Percentiles rank a stretch among this genome's conserved stretches.
phyloP scores from a whole-genome alignment of 192 early-diverging fungal genomes.

The Coemansia sp. region DNA sequence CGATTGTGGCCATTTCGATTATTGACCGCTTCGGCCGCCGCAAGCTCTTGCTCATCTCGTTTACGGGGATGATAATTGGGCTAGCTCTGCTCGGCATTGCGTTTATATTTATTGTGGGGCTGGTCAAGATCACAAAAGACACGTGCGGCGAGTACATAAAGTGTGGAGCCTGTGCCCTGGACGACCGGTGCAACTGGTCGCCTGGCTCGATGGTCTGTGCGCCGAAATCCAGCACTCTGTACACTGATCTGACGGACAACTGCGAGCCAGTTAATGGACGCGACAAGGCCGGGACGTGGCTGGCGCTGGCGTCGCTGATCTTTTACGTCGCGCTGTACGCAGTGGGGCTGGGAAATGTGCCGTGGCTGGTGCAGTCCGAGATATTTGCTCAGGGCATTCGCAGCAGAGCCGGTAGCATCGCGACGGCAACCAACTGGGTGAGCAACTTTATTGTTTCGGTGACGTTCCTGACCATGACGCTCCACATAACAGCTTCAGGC shows the following conservation, averaged over 20 bases:
- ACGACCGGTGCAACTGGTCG: conserved; percentile 45
- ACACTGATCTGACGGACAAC: conserved; percentile 27
- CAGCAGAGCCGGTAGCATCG: conserved; percentile 50
- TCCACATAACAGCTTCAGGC: conserved; percentile 50
- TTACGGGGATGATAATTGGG: conserved; percentile 46
- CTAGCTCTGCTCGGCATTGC: conserved; percentile 43
- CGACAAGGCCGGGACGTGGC: conserved; percentile 44
- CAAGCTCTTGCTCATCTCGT: conserved; percentile 54
- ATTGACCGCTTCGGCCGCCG: conserved; percentile 80
- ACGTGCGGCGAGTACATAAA: conserved; percentile 35
- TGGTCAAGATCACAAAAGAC: conserved; percentile 51
- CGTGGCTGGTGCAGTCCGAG: conserved; percentile 52
- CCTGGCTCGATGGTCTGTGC: conserved; percentile 28
- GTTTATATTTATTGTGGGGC: conserved; percentile 51
- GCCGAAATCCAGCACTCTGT: conserved; percentile 10
- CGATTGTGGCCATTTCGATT: conserved; percentile 78
- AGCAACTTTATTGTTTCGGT: conserved; percentile 50
- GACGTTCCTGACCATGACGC: conserved; percentile 50
- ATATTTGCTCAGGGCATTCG: conserved; percentile 52
- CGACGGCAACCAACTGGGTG: conserved; percentile 50
- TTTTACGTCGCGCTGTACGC: conserved; percentile 52
- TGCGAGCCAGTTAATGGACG: conserved; percentile 29
- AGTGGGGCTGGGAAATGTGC: conserved; percentile 48
- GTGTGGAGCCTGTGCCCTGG: conserved; percentile 42
- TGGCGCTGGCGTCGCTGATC: conserved; percentile 48